phyloP scores from a whole-genome alignment of 345 rosid species.

The Kandelia obovata region DNA sequence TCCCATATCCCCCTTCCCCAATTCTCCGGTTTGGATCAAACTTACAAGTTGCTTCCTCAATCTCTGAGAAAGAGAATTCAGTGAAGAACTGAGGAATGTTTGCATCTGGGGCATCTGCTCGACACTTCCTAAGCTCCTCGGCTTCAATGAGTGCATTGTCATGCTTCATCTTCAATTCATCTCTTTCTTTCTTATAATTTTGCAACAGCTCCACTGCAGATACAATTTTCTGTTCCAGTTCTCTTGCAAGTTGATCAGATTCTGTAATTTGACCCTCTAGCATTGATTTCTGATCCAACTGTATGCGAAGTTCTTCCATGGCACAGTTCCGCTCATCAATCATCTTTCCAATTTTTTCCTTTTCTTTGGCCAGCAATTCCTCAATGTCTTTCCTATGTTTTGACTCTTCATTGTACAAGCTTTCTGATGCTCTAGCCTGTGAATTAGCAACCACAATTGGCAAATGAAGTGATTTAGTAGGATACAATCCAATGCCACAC shows the following conservation, averaged over 20 bases:
- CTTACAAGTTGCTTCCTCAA: conserved; percentile 60
- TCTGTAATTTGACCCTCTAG: conserved; percentile 57
- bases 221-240: conserved; percentile 70
- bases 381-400: conserved; percentile 66
- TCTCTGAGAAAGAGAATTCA: conserved; percentile 65
- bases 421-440: conserved; percentile 63
- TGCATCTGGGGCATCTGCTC: conserved; percentile 47
- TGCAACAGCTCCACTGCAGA: conserved; percentile 73
- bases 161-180: conserved; percentile 63
- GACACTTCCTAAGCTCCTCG: conserved; percentile 63
- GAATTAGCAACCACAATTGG: conserved; percentile 13
- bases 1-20: conserved; percentile 94
- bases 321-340: conserved; percentile 44
- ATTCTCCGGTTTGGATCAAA: conserved; percentile 69
- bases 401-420: conserved; percentile 48
- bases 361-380: conserved; percentile 53
- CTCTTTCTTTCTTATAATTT: conserved; percentile 56
- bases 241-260: conserved; percentile 46
- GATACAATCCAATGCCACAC: too few relatives aligned
- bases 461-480: not conserved
- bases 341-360: conserved; percentile 48
- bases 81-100: conserved; percentile 53
- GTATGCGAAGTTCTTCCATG: conserved; percentile 45
- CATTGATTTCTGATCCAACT: conserved; percentile 40
- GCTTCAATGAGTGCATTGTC: conserved; percentile 81